A percentile compares a stretch with the other conserved stretches of the same genome.
Conservation (phyloP, 306 rosid genomes). For the Sophora flavescens region DNA sequence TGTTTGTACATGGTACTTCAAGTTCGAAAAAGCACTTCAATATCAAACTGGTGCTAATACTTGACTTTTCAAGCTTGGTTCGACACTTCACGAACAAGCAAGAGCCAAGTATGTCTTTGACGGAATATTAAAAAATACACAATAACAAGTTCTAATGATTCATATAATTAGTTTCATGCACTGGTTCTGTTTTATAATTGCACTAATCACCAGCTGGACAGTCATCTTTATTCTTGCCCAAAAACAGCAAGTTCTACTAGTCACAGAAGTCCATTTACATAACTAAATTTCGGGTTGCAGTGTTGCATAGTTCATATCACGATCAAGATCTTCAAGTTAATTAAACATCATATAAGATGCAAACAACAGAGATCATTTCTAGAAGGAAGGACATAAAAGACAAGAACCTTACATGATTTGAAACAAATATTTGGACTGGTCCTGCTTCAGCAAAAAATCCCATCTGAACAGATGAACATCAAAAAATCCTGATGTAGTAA, state of each 20-base stretch:
- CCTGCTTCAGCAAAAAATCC: conserved; percentile 99
- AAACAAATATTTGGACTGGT: conserved; percentile 96
- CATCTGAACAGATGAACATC: conserved; percentile 63
- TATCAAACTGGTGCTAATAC: too few relatives aligned
- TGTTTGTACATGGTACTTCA: too few relatives aligned
- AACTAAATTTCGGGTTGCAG: not conserved
- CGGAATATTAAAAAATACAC: too few relatives aligned
- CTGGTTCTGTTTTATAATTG: not conserved
- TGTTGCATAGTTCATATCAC: not conserved
- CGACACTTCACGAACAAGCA: too few relatives aligned
- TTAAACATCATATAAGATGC: not conserved
- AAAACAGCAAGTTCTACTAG: not conserved
- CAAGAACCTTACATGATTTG: conserved; percentile 79
- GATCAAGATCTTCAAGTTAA: not conserved
- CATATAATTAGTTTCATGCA: not conserved
- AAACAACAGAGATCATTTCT: not conserved
- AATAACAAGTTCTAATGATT: not conserved
- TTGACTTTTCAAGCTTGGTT: too few relatives aligned
- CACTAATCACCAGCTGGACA: not conserved
- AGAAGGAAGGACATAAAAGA: conserved; percentile 14
- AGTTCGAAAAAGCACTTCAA: too few relatives aligned
- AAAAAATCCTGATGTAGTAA: too few relatives aligned
- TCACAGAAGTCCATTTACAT: not conserved
- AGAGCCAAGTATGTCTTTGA: too few relatives aligned
- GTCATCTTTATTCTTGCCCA: not conserved